Evolutionary conservation across 2,329 filamentous ascomycete species (phyloP), one percentile per base, ranked within the genome.

Genomic region (Fusarium penzigii): DNA sequence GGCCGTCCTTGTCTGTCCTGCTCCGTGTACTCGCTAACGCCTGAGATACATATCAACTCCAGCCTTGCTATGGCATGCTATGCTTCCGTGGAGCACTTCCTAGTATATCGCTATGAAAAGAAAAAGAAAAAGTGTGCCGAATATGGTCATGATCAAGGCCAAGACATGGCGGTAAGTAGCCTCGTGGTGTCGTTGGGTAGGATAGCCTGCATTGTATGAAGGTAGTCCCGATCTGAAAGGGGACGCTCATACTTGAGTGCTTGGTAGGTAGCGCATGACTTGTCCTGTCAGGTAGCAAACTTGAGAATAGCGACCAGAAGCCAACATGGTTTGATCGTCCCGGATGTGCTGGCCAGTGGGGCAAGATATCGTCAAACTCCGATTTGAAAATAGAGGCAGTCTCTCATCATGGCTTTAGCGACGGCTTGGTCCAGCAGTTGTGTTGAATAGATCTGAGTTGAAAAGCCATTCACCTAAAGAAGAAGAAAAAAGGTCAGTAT

Each of bases 401-500:
- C 34, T 44, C 40, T 17, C 32, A 17, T 25, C 13, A 38, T 10
- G 12, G 16, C n/a, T 42, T 52, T 51, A 65, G 36, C 63, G 63
- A 41, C 63, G 63, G 42, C 34, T 48, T 17, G 63, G 49, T n/a
- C 53, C 61, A 43, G 59, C 59, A 42, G 61, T 56, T 20, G 58
- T 62, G 20, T 50, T 12, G 16, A 61, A 39, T 25, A 66, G 50
- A 38, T 66, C 64, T n/a, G 59, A 50, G 49, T 77, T 78, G 17
- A 80, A 79, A 5, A 70, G 71, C 77, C 77, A 80, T 55, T 72
- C 71, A 17, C 73, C 77, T 80, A 48, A 3, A n/a, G 16, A 9
- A 12, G 29, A 7, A 32, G 6, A 7, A 36, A 14, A 12, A 14
- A 36, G 5, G 10, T 36, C 9, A 44, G 25, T 5, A 83, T 72